Evolutionary conservation across 768 basidiomycete genomes (phyloP).

Genomic region (Lactifluus subvellereus): DNA sequence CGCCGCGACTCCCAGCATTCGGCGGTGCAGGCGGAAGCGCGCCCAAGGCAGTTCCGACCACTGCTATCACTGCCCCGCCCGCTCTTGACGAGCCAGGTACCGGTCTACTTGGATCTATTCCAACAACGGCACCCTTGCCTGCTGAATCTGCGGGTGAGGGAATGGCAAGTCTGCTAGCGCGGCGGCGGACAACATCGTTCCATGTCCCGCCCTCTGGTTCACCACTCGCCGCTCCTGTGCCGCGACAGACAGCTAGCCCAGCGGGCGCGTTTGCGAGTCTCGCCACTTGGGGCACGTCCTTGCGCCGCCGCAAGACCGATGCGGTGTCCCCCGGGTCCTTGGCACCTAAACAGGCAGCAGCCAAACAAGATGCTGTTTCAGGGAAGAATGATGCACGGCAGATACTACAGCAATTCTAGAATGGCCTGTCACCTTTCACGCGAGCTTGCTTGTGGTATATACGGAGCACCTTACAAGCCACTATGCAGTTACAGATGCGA

Average conservation of each 20-base stretch:
- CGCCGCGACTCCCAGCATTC: constrained; percentile 54
- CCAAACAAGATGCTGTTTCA: background rate
- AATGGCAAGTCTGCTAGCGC: constrained; percentile 39
- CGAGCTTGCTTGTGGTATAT: background rate
- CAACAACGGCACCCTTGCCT: constrained; percentile 42
- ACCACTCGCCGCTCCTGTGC: constrained; percentile 28
- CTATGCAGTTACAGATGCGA: background rate
- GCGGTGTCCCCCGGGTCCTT: background rate
- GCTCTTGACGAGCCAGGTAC: constrained; percentile 15
- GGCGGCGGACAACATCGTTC: constrained; percentile 57
- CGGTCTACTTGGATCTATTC: background rate
- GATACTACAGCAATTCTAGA: constrained; percentile 13
- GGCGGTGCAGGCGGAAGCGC: constrained; percentile 60
- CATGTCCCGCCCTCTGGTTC: constrained; percentile 39
- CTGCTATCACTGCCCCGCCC: constrained; percentile 41
- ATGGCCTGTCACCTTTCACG: background rate
- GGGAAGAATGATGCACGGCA: constrained; percentile 1
- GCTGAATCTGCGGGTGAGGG: constrained; percentile 59
- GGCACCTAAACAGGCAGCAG: background rate
- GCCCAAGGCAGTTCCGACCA: constrained; percentile 48
- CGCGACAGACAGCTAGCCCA: constrained; percentile 26
- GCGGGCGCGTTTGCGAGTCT: constrained; percentile 29
- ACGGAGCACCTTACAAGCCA: background rate
- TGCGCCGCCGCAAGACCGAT: constrained; percentile 17
- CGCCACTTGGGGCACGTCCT: constrained; percentile 26